Evolutionary conservation across 2,329 filamentous ascomycete genomes (phyloP).

Genomic region (Fusarium tupiense): DNA sequence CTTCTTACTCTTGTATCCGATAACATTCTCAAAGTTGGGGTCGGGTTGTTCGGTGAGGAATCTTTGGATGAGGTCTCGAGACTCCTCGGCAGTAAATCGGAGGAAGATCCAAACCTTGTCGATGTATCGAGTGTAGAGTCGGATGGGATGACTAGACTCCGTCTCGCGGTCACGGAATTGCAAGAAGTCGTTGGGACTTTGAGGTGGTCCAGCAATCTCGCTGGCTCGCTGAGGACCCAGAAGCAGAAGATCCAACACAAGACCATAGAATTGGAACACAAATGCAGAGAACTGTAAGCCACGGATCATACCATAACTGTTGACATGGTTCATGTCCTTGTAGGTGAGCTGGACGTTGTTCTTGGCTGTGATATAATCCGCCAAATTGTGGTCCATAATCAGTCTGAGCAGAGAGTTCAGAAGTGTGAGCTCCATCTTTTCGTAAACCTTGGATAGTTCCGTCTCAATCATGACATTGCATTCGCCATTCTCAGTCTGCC

Average conservation of each 20-base stretch:
- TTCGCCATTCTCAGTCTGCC: constrained; percentile 92
- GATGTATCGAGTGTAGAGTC: constrained; percentile 97
- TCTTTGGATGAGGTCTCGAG: constrained; percentile 92
- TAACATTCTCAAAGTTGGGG: constrained; percentile 99
- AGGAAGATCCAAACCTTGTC: constrained; percentile 99
- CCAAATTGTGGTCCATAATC: constrained; percentile 99
- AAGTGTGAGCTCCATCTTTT: constrained; percentile 97
- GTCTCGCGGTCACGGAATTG: constrained; percentile 95
- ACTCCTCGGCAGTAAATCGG: constrained; percentile 92
- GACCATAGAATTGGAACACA: constrained; percentile 98
- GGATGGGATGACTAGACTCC: constrained; percentile 92
- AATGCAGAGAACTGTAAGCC: constrained; percentile 98
- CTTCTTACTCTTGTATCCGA: constrained; percentile 99
- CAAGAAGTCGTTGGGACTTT: constrained; percentile 95
- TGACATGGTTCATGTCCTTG: constrained; percentile 99
- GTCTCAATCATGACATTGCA: constrained; percentile 99
- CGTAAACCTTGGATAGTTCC: constrained; percentile 97
- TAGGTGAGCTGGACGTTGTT: constrained; percentile 99
- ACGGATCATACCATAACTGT: constrained; percentile 98
- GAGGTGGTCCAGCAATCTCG: constrained; percentile 93
- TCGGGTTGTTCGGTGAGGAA: constrained; percentile 98
- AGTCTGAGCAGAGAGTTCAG: constrained; percentile 91
- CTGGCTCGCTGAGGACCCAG: constrained; percentile 96
- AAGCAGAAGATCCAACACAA: constrained; percentile 92
- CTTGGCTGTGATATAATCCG: constrained; percentile 98